Evolutionary conservation across 148 eudicot species (phyloP).

Genomic region (Selenicereus undatus): DNA sequence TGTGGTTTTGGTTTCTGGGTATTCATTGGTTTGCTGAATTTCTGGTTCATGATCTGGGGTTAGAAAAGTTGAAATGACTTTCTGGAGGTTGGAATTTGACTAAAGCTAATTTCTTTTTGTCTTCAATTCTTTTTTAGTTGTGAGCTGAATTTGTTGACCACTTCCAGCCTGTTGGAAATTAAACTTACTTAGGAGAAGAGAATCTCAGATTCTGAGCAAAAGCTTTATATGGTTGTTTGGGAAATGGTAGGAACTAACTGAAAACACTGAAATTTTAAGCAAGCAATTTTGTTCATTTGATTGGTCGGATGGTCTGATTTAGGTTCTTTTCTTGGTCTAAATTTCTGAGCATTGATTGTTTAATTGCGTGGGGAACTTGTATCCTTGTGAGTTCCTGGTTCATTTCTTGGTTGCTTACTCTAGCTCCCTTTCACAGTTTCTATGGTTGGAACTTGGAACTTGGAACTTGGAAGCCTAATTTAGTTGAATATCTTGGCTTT

Average conservation of each 20-base stretch:
- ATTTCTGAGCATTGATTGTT: too few species aligned
- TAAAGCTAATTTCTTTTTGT: neutral
- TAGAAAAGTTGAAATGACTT: too few species aligned
- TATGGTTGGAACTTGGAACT: too few species aligned
- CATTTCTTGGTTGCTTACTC: neutral
- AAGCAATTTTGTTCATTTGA: neutral
- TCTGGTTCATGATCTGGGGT: neutral
- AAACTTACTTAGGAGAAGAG: too few species aligned
- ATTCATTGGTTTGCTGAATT: neutral
- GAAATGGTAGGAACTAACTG: too few species aligned
- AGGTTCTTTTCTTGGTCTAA: neutral
- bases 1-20: constrained; percentile 4
- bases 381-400: neutral
- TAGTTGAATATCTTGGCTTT: neutral
- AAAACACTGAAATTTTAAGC: too few species aligned
- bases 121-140: neutral
- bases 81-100: neutral
- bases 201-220: too few species aligned
- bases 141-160: too few species aligned
- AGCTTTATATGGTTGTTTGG: too few species aligned
- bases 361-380: neutral
- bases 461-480: neutral
- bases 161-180: too few species aligned
- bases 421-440: too few species aligned
- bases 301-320: neutral